Evolutionary conservation across 2,329 filamentous ascomycete genomes (phyloP), one percentile per base, ranked within the genome.

Genomic region (Cladobotryum mycophilum): DNA sequence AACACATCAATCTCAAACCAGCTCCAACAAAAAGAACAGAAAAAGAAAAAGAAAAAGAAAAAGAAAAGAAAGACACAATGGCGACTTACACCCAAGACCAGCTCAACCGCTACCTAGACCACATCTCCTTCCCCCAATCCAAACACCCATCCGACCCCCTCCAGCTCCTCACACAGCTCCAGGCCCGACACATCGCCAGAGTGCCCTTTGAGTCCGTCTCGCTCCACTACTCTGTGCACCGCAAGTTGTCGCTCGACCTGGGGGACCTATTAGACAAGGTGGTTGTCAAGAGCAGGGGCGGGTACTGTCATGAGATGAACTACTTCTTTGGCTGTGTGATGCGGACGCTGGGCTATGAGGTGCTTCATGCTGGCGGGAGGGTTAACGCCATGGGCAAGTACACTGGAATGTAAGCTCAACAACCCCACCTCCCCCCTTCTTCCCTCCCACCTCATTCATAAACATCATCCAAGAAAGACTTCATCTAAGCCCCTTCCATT

Each of bases 181-280:
- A 67, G 47, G 55, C 56, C 17, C 64, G 67, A 44, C 77, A 80
- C 47, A 70, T 80, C 42, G 69, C 71, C 0, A 65, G 66, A 22
- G 70, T 81, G 5, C 77, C 79, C 0, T 82, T 81, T 47, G 79
- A 82, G 55, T 78, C 74, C 51, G 60, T 81, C 3, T 64, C 70
- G 5, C 64, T 82, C 5, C 77, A 81, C 61, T 80, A 81, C 62
- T 67, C 67, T 7, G 56, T 57, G 14, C 58, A 64, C 56, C 65
- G 67, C 17, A 47, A 56, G 7, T 59, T 73, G 13, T 58, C 64
- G 6, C 67, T 78, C 22, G 62, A 71, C 13, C 68, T 71, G 1
- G 61, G 69, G 9, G 60, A 62, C 35, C 64, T 76, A 3, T 78
- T 71, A 55, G 55, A 64, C 37, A 79, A 77, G 53, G 60, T 79